Base-by-base conservation (phyloP, 2,329 filamentous ascomycete species). In the Gaeumannomyces tritici region DNA sequence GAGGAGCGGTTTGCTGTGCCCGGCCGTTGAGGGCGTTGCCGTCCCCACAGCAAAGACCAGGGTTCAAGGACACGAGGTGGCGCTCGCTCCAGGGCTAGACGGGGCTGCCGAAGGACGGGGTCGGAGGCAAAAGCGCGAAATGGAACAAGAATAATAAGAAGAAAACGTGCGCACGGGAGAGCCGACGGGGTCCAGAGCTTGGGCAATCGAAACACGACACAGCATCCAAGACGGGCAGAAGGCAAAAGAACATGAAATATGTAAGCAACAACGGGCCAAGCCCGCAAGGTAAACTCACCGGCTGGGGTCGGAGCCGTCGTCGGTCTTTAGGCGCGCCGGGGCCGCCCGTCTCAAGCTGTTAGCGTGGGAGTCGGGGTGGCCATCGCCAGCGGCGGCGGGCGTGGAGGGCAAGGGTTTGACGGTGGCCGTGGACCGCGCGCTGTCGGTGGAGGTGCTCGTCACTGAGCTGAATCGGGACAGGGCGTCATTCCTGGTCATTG, bases 401-500 rank as follows among this genome's bases (percentile, higher is more conserved):
- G 67, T 70, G 31, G 64, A 64, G 27, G 71, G 70, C 63, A 72
- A 74, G 62, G 80, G 80, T 74, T 80, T 85, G 67, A 86, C 77
- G 54, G 89, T 91, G 70, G 85, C 82, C 70, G 80, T 82, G 65
- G 87, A 89, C 69, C 83, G 82, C 75, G 82, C 84, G 77, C 86
- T 89, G 69, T 85, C 82, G 70, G 83, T 83, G 76, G 83, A 85
- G 67, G 83, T 83, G 80, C 83, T 86, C 76, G 84, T 84, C 67
- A 81, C 77, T 66, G 86, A 87, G 77, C 82, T 86, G 81, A 88
- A 83, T 76, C 86, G 87, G 75, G 80, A 79, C 70, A 76, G 75
- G 70, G 78, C 77, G 73, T 89, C 86, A 78, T 87, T 83, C 75
- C 82, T 84, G 76, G 86, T 84, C 88, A 90, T 90, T 75, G 76